Evolutionary conservation across 2,329 filamentous ascomycete genomes (phyloP).

Genomic region (Calycina herbarum): DNA sequence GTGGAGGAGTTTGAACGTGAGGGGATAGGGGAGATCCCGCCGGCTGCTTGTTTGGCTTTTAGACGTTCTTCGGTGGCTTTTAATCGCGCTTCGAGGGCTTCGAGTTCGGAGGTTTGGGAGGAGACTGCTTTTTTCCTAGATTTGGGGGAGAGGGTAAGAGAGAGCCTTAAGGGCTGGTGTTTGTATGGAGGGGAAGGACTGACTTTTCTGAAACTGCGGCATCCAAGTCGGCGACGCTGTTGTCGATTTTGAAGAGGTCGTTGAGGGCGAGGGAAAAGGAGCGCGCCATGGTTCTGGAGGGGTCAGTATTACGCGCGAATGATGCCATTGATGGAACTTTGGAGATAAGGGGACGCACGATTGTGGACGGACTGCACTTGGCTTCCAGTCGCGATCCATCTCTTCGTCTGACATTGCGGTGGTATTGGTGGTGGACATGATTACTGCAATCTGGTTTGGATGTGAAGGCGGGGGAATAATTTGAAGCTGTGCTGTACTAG

Average conservation of each 20-base stretch:
- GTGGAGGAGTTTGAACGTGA: not conserved
- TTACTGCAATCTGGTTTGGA: not conserved
- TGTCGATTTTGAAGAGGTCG: slow-evolving; percentile 86
- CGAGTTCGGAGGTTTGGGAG: slow-evolving; percentile 74
- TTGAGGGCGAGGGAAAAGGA: slow-evolving; percentile 85
- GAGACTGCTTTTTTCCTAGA: slow-evolving; percentile 76
- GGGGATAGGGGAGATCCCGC: not conserved
- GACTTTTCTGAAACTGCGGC: slow-evolving; percentile 80
- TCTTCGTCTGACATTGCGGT: slow-evolving; percentile 59
- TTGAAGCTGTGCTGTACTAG: not conserved
- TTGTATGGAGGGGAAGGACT: slow-evolving; percentile 1
- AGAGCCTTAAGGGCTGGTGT: slow-evolving; percentile 7
- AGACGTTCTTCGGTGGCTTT: slow-evolving; percentile 83
- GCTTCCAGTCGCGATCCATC: slow-evolving; percentile 77
- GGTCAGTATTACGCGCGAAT: slow-evolving; percentile 4
- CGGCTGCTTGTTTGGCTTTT: slow-evolving; percentile 39
- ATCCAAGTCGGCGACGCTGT: slow-evolving; percentile 71
- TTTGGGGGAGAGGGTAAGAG: not conserved
- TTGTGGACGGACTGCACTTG: slow-evolving; percentile 69
- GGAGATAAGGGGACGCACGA: slow-evolving; percentile 60
- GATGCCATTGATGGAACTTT: not conserved
- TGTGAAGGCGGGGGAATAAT: not conserved
- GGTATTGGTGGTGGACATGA: not conserved
- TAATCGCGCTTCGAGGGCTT: slow-evolving; percentile 80
- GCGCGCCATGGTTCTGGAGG: slow-evolving; percentile 74